Evolutionary conservation across 148 eudicot species (phyloP).

Genomic region (Cornus florida): DNA sequence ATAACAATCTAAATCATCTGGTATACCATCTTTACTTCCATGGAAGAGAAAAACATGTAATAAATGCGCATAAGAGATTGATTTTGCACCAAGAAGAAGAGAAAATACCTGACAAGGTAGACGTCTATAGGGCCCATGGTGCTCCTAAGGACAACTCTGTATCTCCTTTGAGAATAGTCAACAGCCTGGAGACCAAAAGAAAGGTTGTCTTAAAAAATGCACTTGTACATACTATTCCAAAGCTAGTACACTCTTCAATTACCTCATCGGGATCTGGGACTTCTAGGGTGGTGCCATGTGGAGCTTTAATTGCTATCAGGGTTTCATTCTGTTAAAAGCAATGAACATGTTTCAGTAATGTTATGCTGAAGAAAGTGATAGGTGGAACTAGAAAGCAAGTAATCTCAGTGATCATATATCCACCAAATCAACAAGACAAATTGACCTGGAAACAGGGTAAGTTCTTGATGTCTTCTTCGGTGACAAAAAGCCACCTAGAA

Average conservation of each 20-base stretch:
- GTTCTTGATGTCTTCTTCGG: constrained; percentile 90
- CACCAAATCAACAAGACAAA: constrained; percentile 6
- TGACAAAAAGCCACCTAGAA: constrained; percentile 87
- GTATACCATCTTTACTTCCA: background rate
- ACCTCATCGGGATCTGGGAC: constrained; percentile 94
- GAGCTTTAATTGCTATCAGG: constrained; percentile 78
- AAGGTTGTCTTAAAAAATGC: constrained; percentile 4
- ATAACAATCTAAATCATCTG: background rate
- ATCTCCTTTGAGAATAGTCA: constrained; percentile 93
- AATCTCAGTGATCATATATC: background rate
- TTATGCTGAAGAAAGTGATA: background rate
- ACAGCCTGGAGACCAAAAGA: constrained; percentile 55
- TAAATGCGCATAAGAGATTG: background rate
- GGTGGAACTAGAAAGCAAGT: background rate
- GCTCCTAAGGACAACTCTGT: constrained; percentile 89
- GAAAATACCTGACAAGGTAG: constrained; percentile 84
- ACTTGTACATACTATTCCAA: background rate
- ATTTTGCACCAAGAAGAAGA: background rate
- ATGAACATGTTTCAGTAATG: constrained; percentile 18
- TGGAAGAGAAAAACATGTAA: background rate
- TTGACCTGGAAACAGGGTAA: constrained; percentile 92
- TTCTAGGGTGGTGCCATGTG: constrained; percentile 80
- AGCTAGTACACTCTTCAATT: constrained; percentile 9
- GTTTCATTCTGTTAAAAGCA: constrained; percentile 67
- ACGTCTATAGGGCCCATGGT: constrained; percentile 99